A percentile compares a stretch with the other conserved stretches of the same genome.
Conservation (phyloP, 1,284 basidiomycete genomes). For the Phellinidium pouzarii region DNA sequence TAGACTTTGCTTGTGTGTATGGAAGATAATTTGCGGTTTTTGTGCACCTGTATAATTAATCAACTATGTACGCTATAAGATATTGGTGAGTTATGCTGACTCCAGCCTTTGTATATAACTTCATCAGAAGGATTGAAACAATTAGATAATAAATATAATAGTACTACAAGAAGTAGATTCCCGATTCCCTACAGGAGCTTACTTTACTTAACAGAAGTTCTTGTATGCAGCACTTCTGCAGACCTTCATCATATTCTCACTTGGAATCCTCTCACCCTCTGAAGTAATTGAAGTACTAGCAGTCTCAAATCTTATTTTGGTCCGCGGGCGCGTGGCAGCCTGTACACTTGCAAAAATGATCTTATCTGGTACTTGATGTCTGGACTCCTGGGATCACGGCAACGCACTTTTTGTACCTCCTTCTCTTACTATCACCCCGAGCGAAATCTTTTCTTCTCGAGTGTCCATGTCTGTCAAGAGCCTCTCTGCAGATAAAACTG, state of each 20-base stretch:
- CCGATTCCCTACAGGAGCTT: too few relatives aligned
- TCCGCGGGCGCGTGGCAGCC: background rate
- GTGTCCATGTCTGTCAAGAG: background rate
- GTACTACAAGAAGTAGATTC: too few relatives aligned
- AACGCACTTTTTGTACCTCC: background rate
- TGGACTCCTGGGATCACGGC: background rate
- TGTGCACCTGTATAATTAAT: slow-evolving; percentile 2
- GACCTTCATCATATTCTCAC: too few relatives aligned
- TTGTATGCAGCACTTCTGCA: too few relatives aligned
- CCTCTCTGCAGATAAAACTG: background rate
- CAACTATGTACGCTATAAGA: background rate
- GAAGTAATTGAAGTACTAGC: background rate
- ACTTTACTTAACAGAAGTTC: too few relatives aligned
- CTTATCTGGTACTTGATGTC: background rate
- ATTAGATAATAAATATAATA: background rate
- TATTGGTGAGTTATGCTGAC: background rate
- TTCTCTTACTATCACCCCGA: background rate
- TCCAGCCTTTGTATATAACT: background rate
- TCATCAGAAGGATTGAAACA: background rate
- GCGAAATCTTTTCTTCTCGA: background rate
- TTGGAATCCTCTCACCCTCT: too few relatives aligned
- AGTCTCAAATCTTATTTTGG: background rate
- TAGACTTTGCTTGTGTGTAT: background rate
- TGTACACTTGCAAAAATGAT: background rate
- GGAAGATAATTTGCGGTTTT: background rate